Base-by-base conservation (phyloP, 306 rosid species). In the Carpinus viminea region DNA sequence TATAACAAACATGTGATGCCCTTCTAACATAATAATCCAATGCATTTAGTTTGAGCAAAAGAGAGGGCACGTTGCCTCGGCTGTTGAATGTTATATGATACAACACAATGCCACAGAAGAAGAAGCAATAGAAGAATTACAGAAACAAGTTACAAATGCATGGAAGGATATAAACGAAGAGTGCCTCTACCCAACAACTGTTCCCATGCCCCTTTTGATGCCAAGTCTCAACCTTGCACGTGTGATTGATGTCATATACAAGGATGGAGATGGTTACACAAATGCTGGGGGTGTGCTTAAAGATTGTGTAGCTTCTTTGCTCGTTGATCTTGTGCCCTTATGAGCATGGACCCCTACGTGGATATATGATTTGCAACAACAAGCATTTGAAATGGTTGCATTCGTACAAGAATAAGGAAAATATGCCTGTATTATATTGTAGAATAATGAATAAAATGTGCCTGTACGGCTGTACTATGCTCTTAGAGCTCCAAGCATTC, bases 141-240 rank as follows among this genome's bases (percentile, higher is more conserved):
- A 11, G 2, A 77, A 64, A 51, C 70, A 77, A 3, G 18, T 82
- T 0, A 56, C 31, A 7, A 56, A 82, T 28, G 65, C 72, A 0
- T 89, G 87, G 91, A 84, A 80, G 84, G 84, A 72, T 36, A 83
- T 86, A 38, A 87, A 87, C 46, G 86, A 85, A 68, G 86, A 74
- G 54, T 87, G 83, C 12, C 60, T 82, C 1, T 46, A 71, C 70
- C 68, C 60, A 72, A 36, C 71, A 3, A 3, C 1, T 12, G 73
- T 85, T 3, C 85, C 94, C 46, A 83, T 45, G 64, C 16, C 53
- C 1, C 71, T 86, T 72, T 75, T 88, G 2, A 78, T 75, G 24
- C 62, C 72, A 15, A 59, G 88, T 26, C 16, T 84, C 5, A 90
- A 87, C 70, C 59, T 90, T 20, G 56, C 88, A 3, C 69, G 87